These are phyloP conservation scores for Fusarium sp. DNA, from an alignment of 2,329 filamentous ascomycete genomes.

Conservation along the genomic window DNA sequence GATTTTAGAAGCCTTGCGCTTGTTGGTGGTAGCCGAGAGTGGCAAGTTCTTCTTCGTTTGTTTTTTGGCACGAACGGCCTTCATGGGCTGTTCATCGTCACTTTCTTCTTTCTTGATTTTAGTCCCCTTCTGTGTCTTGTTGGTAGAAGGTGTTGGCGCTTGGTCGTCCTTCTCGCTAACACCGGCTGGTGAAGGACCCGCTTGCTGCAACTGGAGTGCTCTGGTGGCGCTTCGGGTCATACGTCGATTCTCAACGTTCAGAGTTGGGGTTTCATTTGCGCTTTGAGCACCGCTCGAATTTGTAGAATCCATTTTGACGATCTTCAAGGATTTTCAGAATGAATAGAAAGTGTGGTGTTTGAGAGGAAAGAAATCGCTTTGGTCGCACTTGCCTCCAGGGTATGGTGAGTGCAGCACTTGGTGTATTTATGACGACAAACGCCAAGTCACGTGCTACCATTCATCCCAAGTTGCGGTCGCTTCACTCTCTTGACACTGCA, in stretches of 20 bases:
- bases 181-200: not conserved
- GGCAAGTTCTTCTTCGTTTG: not conserved
- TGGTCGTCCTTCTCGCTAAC: not conserved
- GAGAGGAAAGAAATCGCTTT: not conserved
- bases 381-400: constrained; percentile 17
- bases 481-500: not conserved
- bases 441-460: constrained; percentile 14
- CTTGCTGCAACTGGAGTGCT: not conserved
- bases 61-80: not conserved
- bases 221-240: not conserved
- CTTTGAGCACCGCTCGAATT: not conserved
- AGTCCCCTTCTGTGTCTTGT: not conserved
- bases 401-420: not conserved
- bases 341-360: not conserved
- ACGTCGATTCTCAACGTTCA: not conserved
- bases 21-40: not conserved
- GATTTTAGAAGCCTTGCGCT: accelerated
- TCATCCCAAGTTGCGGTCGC: not conserved
- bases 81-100: not conserved
- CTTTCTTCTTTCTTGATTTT: not conserved
- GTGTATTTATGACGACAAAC: not conserved
- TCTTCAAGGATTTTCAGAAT: not conserved
- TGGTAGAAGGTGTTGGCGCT: not conserved
- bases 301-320: constrained; percentile 13
- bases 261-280: not conserved